These are phyloP conservation scores for Biscutella auriculata DNA, from an alignment of 441 rosid species.

Conservation along the genomic window DNA sequence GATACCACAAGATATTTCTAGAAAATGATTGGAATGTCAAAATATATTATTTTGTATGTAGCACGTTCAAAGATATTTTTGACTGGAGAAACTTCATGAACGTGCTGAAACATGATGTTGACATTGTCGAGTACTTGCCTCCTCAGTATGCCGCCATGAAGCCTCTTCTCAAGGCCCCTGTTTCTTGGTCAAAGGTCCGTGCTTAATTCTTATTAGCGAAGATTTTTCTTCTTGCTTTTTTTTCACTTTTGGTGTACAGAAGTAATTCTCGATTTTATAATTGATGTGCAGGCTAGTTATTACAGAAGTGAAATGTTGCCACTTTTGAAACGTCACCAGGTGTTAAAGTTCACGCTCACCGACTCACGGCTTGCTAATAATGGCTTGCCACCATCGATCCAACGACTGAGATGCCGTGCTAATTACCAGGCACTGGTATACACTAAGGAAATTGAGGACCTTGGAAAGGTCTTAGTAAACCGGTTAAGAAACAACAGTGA, in stretches of 20 bases:
- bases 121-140: conserved; percentile 74
- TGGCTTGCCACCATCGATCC: conserved; percentile 59
- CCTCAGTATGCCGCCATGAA: conserved; percentile 33
- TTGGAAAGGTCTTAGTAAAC: conserved; percentile 53
- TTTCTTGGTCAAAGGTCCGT: conserved; percentile 97
- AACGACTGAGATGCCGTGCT: conserved; percentile 83
- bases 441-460: conserved; percentile 55
- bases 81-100: conserved; percentile 85
- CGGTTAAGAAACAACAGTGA: conserved; percentile 54
- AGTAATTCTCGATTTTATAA: conserved; percentile 4
- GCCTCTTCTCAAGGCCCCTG: conserved; percentile 69
- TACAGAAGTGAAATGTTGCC: conserved; percentile 63
- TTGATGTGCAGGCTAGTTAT: conserved; percentile 69
- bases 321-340: conserved; percentile 59
- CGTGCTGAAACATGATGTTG: conserved; percentile 54
- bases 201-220: background rate
- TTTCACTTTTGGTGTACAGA: background rate
- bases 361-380: conserved; percentile 88
- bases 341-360: conserved; percentile 70
- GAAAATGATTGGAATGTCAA: background rate
- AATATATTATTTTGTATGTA: conserved; percentile 23
- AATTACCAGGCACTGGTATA: conserved; percentile 72
- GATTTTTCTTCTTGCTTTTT: conserved; percentile 62
- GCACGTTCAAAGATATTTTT: conserved; percentile 84
- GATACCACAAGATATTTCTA: background rate